Evolutionary conservation across 176 grass and related monocot genomes (phyloP).

Genomic region (Aegilops bicornis): DNA sequence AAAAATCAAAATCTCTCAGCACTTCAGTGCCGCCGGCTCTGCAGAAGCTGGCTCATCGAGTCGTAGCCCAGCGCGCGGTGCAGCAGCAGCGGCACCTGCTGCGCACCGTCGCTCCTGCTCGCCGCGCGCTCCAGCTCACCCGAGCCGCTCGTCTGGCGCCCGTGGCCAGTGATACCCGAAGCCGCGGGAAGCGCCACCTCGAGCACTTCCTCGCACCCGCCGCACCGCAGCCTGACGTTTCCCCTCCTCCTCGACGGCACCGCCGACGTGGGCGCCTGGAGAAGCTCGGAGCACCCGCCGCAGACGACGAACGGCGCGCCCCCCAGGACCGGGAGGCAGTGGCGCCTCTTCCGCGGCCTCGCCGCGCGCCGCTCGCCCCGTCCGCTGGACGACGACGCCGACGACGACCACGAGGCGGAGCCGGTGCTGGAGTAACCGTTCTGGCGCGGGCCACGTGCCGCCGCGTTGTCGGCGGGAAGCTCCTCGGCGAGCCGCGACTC

Average conservation of each 20-base stretch:
- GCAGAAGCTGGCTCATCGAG: constrained; percentile 11
- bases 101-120: neutral
- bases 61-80: constrained; percentile 21
- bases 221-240: constrained; percentile 47
- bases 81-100: neutral
- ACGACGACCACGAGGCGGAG: neutral
- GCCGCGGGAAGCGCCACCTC: constrained; percentile 28
- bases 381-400: neutral
- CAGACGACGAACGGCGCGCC: constrained; percentile 75
- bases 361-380: neutral
- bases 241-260: constrained; percentile 2
- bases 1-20: neutral
- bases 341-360: neutral
- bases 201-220: constrained; percentile 46
- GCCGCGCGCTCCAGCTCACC: neutral
- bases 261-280: constrained; percentile 35
- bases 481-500: constrained; percentile 19
- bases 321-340: constrained; percentile 47
- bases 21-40: constrained; percentile 20
- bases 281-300: constrained; percentile 37
- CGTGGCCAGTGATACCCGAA: neutral
- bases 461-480: neutral
- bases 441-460: neutral
- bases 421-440: neutral
- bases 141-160: neutral